Evolutionary conservation across 306 rosid species (phyloP), one percentile per base, ranked within the genome.

Genomic region (Lupinus albus): DNA sequence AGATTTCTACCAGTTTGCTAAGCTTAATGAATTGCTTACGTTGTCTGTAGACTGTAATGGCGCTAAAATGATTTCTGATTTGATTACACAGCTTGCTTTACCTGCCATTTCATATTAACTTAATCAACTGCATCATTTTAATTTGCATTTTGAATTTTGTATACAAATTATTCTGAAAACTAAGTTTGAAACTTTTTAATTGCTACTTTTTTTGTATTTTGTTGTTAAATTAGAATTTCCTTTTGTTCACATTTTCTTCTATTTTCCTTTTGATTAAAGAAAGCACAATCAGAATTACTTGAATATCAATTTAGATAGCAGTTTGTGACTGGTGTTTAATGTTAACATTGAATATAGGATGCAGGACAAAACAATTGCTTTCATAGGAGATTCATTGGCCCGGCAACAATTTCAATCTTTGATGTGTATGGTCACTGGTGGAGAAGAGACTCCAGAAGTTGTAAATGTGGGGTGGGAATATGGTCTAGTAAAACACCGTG

Each of bases 351-450:
- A 64, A 71, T 83, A 70, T 84, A 94, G 89, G 83, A 88, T 94
- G 96, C 91, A 91, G 89, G 86, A 84, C 78, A 88, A 84, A 81
- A 90, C 97, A 54, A 84, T 94, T 61, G 95, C 97, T 50, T 85
- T 90, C 53, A 69, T 88, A 20, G 96, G 97, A 50, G 99, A 90
- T 84, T 94, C 99, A 0, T 69, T 94, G 74, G 99, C 96, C 25
- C 73, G 96, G 70, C 96, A 94, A 79, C 95, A 94, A 73, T 90
- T 94, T 76, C 95, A 90, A 67, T 94, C 99, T 35, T 81, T 94
- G 71, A 90, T 94, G 96, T 94, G 96, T 67, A 94, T 94, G 89
- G 88, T 83, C 72, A 75, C 83, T 28, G 88, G 95, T 16, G 96
- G 97, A 66, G 82, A 85, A 75, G 79, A 82, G 63, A 85, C 79